Percentiles rank a stretch among this genome's conserved stretches.
phyloP scores from a whole-genome alignment of 2,329 filamentous ascomycete genomes.

The Aspergillus aculeatinus region DNA sequence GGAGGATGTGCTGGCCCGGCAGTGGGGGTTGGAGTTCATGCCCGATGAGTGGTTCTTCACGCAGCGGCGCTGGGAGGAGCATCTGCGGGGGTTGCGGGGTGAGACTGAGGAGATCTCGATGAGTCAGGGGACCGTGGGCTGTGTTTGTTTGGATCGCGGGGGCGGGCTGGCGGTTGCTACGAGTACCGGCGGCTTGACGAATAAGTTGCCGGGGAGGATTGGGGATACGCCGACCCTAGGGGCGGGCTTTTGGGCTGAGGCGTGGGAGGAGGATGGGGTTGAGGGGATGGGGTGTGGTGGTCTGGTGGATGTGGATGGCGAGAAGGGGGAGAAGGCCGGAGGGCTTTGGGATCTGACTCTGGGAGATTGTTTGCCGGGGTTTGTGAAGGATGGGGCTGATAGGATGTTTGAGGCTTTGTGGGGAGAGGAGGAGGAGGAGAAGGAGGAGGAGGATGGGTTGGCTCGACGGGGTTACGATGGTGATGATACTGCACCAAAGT shows the following conservation, averaged over 20 bases:
- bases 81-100: conserved; percentile 58
- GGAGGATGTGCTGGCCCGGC: conserved; percentile 61
- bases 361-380: conserved; percentile 3
- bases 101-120: conserved; percentile 40
- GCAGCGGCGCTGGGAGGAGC: conserved; percentile 74
- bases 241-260: conserved; percentile 86
- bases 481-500: too few species aligned
- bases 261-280: conserved; percentile 59
- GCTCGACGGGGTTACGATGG: not conserved
- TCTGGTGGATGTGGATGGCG: too few species aligned
- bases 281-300: not conserved
- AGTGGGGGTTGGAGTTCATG: conserved; percentile 66
- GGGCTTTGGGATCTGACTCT: conserved; percentile 11
- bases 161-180: conserved; percentile 70
- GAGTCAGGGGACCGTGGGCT: conserved; percentile 81
- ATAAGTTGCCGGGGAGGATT: conserved; percentile 80
- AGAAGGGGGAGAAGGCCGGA: not conserved
- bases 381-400: not conserved
- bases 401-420: not conserved
- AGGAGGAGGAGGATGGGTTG: not conserved
- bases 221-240: conserved; percentile 83
- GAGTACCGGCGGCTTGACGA: conserved; percentile 76
- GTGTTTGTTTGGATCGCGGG: conserved; percentile 74
- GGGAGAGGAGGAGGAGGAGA: not conserved
- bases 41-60: conserved; percentile 75